Evolutionary conservation across 306 rosid genomes (phyloP), one percentile per base, ranked within the genome.

Genomic region (Fragaria vesca): DNA sequence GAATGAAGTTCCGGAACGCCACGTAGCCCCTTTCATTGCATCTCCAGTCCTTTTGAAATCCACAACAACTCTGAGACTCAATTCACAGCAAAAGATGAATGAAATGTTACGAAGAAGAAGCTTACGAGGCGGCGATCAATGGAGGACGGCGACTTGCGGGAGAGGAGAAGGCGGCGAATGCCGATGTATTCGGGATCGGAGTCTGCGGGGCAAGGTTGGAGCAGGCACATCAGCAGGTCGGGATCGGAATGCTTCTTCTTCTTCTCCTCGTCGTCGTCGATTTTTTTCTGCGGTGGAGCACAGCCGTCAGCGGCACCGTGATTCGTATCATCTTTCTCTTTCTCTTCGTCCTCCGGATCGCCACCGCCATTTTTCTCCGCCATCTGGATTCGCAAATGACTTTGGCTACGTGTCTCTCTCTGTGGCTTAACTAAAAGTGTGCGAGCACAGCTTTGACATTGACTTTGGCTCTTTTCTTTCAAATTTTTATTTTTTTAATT

Each of bases 11-110:
- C 55, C 97, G 90, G 80, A 81, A 87, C 6, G 98, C 98, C 66
- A 89, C 93, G n/a, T 95, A 95, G 16, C 97, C 97, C 83, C 86
- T 95, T 50, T 90, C 97, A 66, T 92, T 89, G 97, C 97, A 90
- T 86, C 92, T 88, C 97, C 97, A 94, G 60, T 88, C 98, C 98
- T 88, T 72, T 52, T 58, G 6, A 13, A 32, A 6, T 7, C 50
- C 48, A 17, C 55, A 50, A n/a, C 12, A 80, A 58, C 51, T 74
- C 17, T 52, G 48, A 76, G 48, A 67, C 42, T 61, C 68, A 15
- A 15, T 13, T 12, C 65, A 28, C 63, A 28, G 2, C 2, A 20
- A 32, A 15, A 71, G 50, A 51, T 10, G 76, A 38, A 36, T 8
- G n/a, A 52, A 57, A 16, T 12, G 9, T 34, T 72, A 11, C 73